phyloP scores from a whole-genome alignment of 2,329 filamentous ascomycete species.

The Paracorniculantispora psalliotae region DNA sequence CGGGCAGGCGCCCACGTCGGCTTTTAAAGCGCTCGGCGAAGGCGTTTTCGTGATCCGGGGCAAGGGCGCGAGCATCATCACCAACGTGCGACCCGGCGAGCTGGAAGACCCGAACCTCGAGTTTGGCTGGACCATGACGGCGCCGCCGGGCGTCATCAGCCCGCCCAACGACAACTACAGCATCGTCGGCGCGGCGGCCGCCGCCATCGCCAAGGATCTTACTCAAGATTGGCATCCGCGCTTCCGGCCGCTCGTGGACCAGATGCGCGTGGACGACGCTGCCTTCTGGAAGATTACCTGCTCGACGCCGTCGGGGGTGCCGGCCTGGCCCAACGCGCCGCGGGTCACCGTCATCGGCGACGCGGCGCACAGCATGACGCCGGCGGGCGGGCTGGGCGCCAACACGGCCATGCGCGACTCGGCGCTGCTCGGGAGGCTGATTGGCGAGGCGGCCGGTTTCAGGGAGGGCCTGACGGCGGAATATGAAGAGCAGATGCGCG shows the following conservation, averaged over 20 bases:
- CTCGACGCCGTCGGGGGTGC: constrained; percentile 54
- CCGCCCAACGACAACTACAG: constrained; percentile 56
- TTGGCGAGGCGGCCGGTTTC: constrained; percentile 49
- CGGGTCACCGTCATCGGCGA: constrained; percentile 56
- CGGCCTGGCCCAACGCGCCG: constrained; percentile 54
- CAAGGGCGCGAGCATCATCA: constrained; percentile 52
- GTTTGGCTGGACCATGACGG: constrained; percentile 62
- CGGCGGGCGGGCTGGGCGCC: constrained; percentile 50
- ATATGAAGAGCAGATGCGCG: constrained; percentile 59
- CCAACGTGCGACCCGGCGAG: constrained; percentile 56
- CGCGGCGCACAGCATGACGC: constrained; percentile 54
- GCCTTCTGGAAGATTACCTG: constrained; percentile 66
- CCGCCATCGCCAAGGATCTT: constrained; percentile 51
- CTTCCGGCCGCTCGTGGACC: constrained; percentile 51
- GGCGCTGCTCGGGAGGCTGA: constrained; percentile 46
- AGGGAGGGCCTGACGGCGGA: constrained; percentile 47
- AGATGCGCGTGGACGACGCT: constrained; percentile 52
- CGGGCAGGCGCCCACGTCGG: constrained; percentile 57
- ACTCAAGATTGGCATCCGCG: constrained; percentile 51
- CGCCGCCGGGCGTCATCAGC: constrained; percentile 50
- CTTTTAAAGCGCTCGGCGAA: constrained; percentile 58
- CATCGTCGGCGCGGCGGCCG: constrained; percentile 52
- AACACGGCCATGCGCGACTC: constrained; percentile 54
- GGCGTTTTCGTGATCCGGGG: constrained; percentile 50
- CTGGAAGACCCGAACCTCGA: constrained; percentile 51